Evolutionary conservation across 805 yeast genomes (phyloP), one percentile per base, ranked within the genome.

Genomic region (Metschnikowia lachancei): DNA sequence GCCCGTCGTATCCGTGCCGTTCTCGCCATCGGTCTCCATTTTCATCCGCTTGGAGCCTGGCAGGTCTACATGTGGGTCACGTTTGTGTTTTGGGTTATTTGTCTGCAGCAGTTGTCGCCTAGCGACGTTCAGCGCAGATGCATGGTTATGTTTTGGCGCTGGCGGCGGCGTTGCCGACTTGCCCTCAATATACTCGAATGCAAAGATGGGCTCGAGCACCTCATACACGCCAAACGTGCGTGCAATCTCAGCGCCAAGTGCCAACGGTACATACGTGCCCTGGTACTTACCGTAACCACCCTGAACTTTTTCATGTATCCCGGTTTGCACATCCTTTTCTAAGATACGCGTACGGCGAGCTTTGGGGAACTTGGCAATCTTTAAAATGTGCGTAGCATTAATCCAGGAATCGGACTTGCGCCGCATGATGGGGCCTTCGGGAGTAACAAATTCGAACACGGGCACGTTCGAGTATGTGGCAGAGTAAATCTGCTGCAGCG

Each of bases 381-480:
- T 83, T 45, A 85, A 68, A 29, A 84, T 77, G 62, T 84, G 90
- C 3, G 89, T 82, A 16, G 87, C 89, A 61, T 85, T 85, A 53
- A 85, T 77, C 71, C 80, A 79, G 12, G 83, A 75, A 62, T 85
- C 90, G 33, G 62, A 62, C 38, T 78, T 72, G 40, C 90, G 69
- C 43, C 87, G 70, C 87, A 83, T 83, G 28, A 84, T 81, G 16
- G 85, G 87, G 30, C 85, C 84, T 43, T 83, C 87, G 29, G 78
- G 72, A 35, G 87, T 77, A 39, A 82, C 82, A 60, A 82, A 76
- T 63, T 85, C 90, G 55, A 72, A 72, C 53, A 72, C 77, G 11
- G 94, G 87, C 44, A 87, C 86, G 56, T 89, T 80, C 33, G 91
- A 77, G 69, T 87, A 85, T 19, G 87, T 83, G 35, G 86, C 85